Percentiles rank a stretch among this genome's conserved stretches.
Conservation (phyloP, 2,329 filamentous ascomycete genomes). For the Lachnellula cervina region DNA sequence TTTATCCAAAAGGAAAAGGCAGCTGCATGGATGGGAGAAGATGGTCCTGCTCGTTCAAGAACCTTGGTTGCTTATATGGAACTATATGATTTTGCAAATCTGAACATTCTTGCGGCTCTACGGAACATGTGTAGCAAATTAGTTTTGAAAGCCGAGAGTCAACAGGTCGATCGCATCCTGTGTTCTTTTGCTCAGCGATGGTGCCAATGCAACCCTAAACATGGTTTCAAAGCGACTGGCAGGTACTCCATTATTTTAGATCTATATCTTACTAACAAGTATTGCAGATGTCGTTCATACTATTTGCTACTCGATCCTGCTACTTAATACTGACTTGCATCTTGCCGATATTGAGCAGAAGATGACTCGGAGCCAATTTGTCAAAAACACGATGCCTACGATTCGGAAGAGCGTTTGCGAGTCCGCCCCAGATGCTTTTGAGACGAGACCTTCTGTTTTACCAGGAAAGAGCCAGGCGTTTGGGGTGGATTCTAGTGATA, state of each 20-base stretch:
- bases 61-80: slow-evolving; percentile 79
- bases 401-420: slow-evolving; percentile 73
- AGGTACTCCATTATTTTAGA: slow-evolving; percentile 33
- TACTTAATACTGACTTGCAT: slow-evolving; percentile 94
- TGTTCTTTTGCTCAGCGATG: slow-evolving; percentile 85
- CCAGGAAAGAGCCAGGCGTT: slow-evolving; percentile 34
- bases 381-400: slow-evolving; percentile 93
- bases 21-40: slow-evolving; percentile 76
- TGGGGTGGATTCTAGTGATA: slow-evolving; percentile 15
- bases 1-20: slow-evolving; percentile 75
- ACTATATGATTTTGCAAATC: slow-evolving; percentile 77
- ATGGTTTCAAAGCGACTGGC: slow-evolving; percentile 89
- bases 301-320: slow-evolving; percentile 90
- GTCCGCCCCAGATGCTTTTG: slow-evolving; percentile 62
- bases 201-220: slow-evolving; percentile 87
- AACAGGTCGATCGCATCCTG: slow-evolving; percentile 92
- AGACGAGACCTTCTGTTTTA: slow-evolving; percentile 48
- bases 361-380: slow-evolving; percentile 92
- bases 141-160: slow-evolving; percentile 83
- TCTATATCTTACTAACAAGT: slow-evolving; percentile 10
- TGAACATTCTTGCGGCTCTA: slow-evolving; percentile 74
- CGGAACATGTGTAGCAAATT: slow-evolving; percentile 77
- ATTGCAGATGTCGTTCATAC: slow-evolving; percentile 83
- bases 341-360: slow-evolving; percentile 91
- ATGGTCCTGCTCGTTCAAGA: slow-evolving; percentile 53